Evolutionary conservation across 202 grass and related monocot genomes (phyloP).

Genomic region (Miscanthus sacchariflorus): DNA sequence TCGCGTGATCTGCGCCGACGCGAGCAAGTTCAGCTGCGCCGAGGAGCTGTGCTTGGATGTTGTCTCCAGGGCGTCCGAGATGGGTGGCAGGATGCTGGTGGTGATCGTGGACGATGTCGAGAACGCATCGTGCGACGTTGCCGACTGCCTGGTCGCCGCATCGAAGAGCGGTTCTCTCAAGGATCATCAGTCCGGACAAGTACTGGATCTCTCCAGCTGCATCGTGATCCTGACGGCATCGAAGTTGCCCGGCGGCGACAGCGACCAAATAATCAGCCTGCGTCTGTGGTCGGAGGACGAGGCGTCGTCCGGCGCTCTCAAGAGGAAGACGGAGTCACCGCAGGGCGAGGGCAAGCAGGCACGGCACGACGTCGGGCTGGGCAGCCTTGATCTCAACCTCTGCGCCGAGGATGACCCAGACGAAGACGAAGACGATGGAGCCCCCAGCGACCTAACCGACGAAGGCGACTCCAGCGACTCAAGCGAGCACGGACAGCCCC

Average conservation of each 20-base stretch:
- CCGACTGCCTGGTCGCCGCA: conserved; percentile 39
- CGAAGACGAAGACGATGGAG: background rate
- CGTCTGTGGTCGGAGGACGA: conserved; percentile 45
- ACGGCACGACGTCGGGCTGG: conserved; percentile 10
- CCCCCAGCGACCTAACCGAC: conserved; percentile 79
- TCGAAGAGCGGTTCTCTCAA: conserved; percentile 38
- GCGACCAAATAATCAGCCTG: conserved; percentile 39
- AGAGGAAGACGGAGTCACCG: conserved; percentile 49
- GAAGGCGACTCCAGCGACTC: conserved; percentile 34
- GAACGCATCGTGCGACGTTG: conserved; percentile 42
- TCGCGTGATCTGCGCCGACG: conserved; percentile 41
- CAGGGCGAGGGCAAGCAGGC: conserved; percentile 49
- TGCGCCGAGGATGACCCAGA: conserved; percentile 28
- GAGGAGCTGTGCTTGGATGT: conserved; percentile 45
- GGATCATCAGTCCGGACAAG: conserved; percentile 19
- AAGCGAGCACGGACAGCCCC: conserved; percentile 22
- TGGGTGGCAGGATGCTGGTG: conserved; percentile 42
- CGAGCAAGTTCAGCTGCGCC: conserved; percentile 28
- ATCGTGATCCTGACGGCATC: conserved; percentile 52
- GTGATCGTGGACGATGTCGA: conserved; percentile 63
- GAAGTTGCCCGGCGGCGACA: background rate
- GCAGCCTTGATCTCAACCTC: conserved; percentile 49
- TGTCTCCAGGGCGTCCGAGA: conserved; percentile 37
- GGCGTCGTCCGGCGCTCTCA: conserved; percentile 15
- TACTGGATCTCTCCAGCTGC: conserved; percentile 53